Evolutionary conservation across 148 eudicot genomes (phyloP), one percentile per base, ranked within the genome.

Genomic region (Pouteria glomerata): DNA sequence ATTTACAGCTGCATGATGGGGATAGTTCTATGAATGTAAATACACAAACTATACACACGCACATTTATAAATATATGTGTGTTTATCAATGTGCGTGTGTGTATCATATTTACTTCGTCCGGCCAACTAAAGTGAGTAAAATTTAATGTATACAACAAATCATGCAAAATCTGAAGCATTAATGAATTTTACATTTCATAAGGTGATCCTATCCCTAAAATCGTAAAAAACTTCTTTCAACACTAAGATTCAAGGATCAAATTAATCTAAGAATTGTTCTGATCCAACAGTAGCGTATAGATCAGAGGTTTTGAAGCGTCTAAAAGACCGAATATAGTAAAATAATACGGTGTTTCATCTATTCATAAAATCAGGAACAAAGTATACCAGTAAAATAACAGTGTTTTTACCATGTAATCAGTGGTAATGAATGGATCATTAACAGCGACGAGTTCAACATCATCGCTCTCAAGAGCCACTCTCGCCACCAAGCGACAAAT

Each of bases 401-500:
- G n/a, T 24, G 55, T 13, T 61, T 8, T 53, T 78, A 87, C 91
- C 91, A 87, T 87, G 80, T 87, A 87, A n/a, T 87, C 91, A 23
- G 85, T 81, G 79, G 88, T 68, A 50, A 87, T 83, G 70, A 87
- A 87, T 1, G 91, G 91, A 78, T 87, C 91, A 31, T 87, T 87
- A 53, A 87, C 89, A 4, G 91, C 91, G 13, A 87, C 91, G 39
- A 87, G 89, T 68, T 87, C 91, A 31, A 87, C 65, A 52, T 87
- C 91, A 61, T 87, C 91, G 59, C 91, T 87, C 77, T 78, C 85
- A 13, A 87, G 76, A 14, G 82, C 85, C 18, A 87, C 89, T 78
- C 91, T 81, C 0, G 91, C 91, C 63, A 87, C 91, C 84, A 87
- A 75, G 44, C 91, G 87, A 2, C 91, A 89, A 24, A 87, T 87